These are phyloP conservation scores for Akanthomyces lecanii DNA, from an alignment of 2,329 filamentous ascomycete species.

Conservation along the genomic window DNA sequence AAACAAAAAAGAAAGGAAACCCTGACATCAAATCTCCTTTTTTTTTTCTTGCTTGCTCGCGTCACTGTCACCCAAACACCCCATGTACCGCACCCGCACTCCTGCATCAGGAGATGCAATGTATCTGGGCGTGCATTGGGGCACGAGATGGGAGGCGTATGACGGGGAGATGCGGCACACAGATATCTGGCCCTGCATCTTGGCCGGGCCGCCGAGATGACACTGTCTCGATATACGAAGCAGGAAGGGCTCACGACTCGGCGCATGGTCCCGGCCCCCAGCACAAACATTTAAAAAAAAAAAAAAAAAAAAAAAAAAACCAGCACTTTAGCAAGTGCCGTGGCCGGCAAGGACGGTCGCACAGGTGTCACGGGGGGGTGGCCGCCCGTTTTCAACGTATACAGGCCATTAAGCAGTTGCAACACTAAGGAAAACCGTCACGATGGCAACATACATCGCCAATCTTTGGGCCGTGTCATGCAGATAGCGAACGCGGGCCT, in stretches of 20 bases:
- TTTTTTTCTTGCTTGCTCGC: neutral
- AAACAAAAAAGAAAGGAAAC: conserved; percentile 6
- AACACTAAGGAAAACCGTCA: neutral
- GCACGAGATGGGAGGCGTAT: neutral
- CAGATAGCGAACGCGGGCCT: neutral
- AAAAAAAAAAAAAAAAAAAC: no score
- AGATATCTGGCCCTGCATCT: conserved; percentile 8
- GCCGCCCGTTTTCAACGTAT: neutral
- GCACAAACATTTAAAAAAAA: neutral
- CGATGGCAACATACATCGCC: neutral
- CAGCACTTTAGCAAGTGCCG: neutral
- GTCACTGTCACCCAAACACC: neutral
- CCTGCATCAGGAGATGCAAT: conserved; percentile 6
- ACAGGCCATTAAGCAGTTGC: neutral
- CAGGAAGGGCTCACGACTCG: neutral
- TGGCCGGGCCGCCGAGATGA: neutral
- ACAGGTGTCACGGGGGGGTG: neutral
- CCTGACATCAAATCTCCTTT: conserved; percentile 11
- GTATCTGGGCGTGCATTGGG: conserved; percentile 2
- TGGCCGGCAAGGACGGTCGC: neutral
- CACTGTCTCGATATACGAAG: conserved; percentile 3
- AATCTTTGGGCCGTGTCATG: neutral
- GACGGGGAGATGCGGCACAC: neutral
- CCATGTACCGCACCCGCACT: neutral
- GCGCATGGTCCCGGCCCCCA: neutral